These are phyloP conservation scores for Cercospora sesami DNA, from an alignment of 2,329 filamentous ascomycete genomes.

Conservation along the genomic window DNA sequence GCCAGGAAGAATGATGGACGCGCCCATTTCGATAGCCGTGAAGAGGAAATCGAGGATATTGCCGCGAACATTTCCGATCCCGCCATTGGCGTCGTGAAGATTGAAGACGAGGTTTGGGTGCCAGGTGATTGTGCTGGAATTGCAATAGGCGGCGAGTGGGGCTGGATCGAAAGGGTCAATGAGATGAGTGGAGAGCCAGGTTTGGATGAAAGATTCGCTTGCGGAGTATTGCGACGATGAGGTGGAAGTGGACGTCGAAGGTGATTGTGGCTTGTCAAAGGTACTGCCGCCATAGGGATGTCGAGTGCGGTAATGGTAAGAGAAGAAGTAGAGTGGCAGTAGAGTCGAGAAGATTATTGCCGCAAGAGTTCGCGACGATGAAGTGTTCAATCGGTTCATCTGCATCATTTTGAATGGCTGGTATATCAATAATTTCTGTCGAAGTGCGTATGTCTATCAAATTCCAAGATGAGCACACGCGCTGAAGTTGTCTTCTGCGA, in stretches of 20 bases:
- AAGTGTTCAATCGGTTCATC: background rate
- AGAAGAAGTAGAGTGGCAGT: slow-evolving; percentile 28
- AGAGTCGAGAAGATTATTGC: slow-evolving; percentile 17
- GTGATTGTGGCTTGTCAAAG: background rate
- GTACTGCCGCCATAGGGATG: slow-evolving; percentile 20
- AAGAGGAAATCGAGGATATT: slow-evolving; percentile 22
- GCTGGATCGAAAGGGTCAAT: slow-evolving; percentile 30
- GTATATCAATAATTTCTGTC: background rate
- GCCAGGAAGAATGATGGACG: slow-evolving; percentile 36
- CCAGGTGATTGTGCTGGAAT: slow-evolving; percentile 41
- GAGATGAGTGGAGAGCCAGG: slow-evolving; percentile 32
- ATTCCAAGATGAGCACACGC: background rate
- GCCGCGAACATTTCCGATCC: slow-evolving; percentile 39
- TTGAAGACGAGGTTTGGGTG: slow-evolving; percentile 46
- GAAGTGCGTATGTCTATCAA: background rate
- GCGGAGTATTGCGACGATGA: background rate
- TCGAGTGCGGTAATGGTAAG: slow-evolving; percentile 26
- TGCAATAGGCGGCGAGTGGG: slow-evolving; percentile 38
- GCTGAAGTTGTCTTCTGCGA: background rate
- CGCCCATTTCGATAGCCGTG: slow-evolving; percentile 41
- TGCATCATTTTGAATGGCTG: background rate
- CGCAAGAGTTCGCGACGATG: background rate
- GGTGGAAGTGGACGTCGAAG: background rate
- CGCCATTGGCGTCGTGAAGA: slow-evolving; percentile 48
- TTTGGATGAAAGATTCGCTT: slow-evolving; percentile 25